Percentiles rank a stretch among this genome's conserved stretches.
Conservation (phyloP, 164 flowering plant species). For the Akebia trifoliata region DNA sequence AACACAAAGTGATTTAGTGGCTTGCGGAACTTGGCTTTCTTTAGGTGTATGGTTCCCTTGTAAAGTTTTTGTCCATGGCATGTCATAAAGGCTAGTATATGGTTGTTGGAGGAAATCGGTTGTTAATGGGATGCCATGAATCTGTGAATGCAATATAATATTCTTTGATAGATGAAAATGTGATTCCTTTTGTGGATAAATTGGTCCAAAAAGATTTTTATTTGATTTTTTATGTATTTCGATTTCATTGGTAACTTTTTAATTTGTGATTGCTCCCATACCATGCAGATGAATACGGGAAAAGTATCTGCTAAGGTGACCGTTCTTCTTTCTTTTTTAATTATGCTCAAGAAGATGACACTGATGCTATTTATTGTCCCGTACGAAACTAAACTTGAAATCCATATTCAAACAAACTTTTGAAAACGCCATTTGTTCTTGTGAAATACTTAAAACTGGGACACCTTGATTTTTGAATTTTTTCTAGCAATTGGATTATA, state of each 20-base stretch:
- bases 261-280: neutral
- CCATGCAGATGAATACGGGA: constrained; percentile 61
- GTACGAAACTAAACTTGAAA: neutral
- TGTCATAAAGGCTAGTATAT: neutral
- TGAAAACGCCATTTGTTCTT: too few relatives aligned
- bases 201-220: neutral
- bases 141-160: too few relatives aligned
- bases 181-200: too few relatives aligned
- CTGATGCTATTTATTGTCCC: neutral
- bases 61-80: neutral
- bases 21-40: neutral
- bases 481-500: too few relatives aligned
- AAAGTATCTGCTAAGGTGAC: constrained; percentile 70
- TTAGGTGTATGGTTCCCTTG: neutral
- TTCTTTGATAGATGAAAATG: too few relatives aligned
- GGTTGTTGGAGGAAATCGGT: neutral
- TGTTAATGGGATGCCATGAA: neutral
- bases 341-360: neutral
- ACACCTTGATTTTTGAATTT: too few relatives aligned
- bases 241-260: neutral
- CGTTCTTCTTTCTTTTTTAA: neutral
- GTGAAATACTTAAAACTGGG: too few relatives aligned
- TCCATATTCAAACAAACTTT: too few relatives aligned
- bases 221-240: neutral
- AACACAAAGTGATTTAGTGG: neutral